phyloP scores from a whole-genome alignment of 768 basidiomycete genomes.

The Tephrocybe sp. region DNA sequence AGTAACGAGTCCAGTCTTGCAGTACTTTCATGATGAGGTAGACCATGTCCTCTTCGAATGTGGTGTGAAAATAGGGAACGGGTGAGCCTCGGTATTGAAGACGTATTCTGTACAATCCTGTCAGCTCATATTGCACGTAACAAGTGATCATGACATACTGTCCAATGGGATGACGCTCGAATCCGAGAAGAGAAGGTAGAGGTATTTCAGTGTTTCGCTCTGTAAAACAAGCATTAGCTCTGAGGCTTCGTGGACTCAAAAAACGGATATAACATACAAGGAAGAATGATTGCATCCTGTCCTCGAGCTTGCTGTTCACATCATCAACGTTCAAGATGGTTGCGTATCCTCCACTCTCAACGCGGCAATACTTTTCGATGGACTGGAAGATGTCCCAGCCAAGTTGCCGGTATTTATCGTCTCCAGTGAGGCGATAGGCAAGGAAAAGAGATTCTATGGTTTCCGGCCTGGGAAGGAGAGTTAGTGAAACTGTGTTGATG shows the following conservation, averaged over 20 bases:
- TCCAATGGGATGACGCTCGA: conserved; percentile 67
- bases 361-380: conserved; percentile 79
- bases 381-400: conserved; percentile 92
- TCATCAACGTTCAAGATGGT: conserved; percentile 83
- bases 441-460: conserved; percentile 58
- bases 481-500: not conserved
- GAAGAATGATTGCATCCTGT: conserved; percentile 97
- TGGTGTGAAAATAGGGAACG: conserved; percentile 34
- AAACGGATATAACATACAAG: conserved; percentile 45
- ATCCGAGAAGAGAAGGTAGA: conserved; percentile 88
- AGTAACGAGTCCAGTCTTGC: too few relatives aligned
- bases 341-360: conserved; percentile 82
- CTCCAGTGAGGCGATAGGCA: conserved; percentile 85
- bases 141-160: conserved; percentile 43
- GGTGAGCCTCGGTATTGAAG: conserved; percentile 81
- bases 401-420: conserved; percentile 72
- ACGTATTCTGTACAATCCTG: conserved; percentile 59
- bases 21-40: conserved; percentile 9
- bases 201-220: conserved; percentile 92
- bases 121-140: not conserved
- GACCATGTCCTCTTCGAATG: conserved; percentile 14
- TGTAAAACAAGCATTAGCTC: conserved; percentile 23
- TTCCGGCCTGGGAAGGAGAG: not conserved
- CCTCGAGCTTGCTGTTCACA: conserved; percentile 61
- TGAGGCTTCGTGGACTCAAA: not conserved